These are phyloP conservation scores for Sabuloglossum arenarium DNA, from an alignment of 495 filamentous ascomycete genomes.

Conservation along the genomic window DNA sequence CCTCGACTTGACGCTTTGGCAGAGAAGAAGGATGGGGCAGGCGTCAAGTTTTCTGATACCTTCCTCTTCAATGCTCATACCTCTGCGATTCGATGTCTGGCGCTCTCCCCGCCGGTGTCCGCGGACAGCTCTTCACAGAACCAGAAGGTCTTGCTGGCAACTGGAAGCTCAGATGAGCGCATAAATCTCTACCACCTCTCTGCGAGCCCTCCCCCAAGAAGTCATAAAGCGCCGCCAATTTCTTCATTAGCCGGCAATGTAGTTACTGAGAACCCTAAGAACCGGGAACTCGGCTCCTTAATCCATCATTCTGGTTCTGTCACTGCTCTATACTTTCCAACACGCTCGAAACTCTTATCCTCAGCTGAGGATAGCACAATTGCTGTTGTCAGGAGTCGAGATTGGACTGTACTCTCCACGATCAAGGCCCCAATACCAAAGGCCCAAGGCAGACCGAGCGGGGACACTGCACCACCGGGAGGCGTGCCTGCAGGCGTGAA, in stretches of 20 bases:
- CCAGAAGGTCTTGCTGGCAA: conserved; percentile 69
- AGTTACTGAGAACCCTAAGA: conserved; percentile 61
- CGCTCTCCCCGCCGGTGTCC: conserved; percentile 44
- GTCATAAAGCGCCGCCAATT: conserved; percentile 25
- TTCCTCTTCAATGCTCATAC: conserved; percentile 92
- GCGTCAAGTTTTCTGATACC: conserved; percentile 61
- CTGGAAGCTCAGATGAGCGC: conserved; percentile 74
- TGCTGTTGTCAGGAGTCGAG: conserved; percentile 62
- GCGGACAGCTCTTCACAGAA: conserved; percentile 26
- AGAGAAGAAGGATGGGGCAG: conserved; percentile 12
- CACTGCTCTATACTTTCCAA: conserved; percentile 63
- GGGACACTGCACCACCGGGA: conserved; percentile 73
- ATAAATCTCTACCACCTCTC: conserved; percentile 90
- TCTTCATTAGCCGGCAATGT: conserved; percentile 44
- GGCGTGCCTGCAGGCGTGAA: conserved; percentile 79
- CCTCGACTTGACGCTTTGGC: not conserved
- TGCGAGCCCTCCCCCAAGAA: conserved; percentile 35
- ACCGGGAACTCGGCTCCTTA: conserved; percentile 70
- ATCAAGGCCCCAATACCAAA: conserved; percentile 84
- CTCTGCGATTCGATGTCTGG: conserved; percentile 75
- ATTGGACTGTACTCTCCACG: conserved; percentile 75
- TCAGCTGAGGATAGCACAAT: conserved; percentile 75
- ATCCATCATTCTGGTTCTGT: conserved; percentile 68
- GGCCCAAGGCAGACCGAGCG: conserved; percentile 59
- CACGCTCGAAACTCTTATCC: conserved; percentile 66